Base-by-base conservation (phyloP, 208 protist genomes). In the Acanthamoeba rhysodes region DNA sequence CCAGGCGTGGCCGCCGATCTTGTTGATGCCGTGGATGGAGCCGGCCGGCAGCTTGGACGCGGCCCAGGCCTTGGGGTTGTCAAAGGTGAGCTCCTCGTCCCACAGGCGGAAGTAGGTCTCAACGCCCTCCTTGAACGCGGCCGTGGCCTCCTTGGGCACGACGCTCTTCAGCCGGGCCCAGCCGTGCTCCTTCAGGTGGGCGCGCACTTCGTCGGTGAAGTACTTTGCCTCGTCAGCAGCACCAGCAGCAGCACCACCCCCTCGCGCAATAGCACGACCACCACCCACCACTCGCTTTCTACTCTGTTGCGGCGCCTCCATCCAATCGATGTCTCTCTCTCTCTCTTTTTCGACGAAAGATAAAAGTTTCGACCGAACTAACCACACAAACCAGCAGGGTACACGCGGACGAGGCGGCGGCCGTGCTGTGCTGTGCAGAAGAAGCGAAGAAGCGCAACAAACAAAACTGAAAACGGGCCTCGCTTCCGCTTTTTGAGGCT, bases 11-110 rank as follows among this genome's bases (percentile, higher is more conserved):
- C 78, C 78, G n/a, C 78, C 78, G 6, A 87, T 59, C 78, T 87
- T 87, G 78, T 87, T 59, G 78, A 87, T 87, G 78, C 78, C 78
- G 78, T 87, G 78, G 18, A 87, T 59, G 45, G 78, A 50, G 45
- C 78, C 78, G 20, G 78, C 78, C 5, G 78, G 78, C 18, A 85
- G 48, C 24, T 32, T 50, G 45, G 78, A 62, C 29, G 78, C 16
- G 12, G 78, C 16, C 78, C 78, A 85, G 20, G 78, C 78, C 27
- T 29, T 85, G 45, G 78, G 78, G 27, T 85, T 85, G 48, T 85
- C 78, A 22, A 85, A 85, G 78, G 78, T 85, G 78, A 85, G 78
- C 29, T 57, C 5, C 45, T 50, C 45, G 48, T 85, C 48, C 78
- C 78, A 85, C 24, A 85, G 78, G 4, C 18, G 34, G 78, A 57